These are phyloP conservation scores for Blastobotrys attinorum DNA, from an alignment of 805 yeast genomes.

Conservation along the genomic window DNA sequence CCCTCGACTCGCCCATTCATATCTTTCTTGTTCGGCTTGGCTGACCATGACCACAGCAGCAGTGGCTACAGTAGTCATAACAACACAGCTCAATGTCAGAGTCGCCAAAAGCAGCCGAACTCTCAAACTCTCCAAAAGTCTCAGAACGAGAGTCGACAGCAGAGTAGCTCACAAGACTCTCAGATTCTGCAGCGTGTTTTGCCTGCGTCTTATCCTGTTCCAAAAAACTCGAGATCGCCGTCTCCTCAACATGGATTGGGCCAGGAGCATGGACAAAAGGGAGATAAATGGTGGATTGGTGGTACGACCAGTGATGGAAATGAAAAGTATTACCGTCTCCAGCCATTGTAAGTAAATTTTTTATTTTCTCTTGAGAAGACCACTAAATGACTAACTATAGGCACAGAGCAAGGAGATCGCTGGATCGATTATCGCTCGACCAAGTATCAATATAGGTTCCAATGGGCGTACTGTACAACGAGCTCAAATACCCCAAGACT, in stretches of 20 bases:
- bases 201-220: constrained; percentile 1
- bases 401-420: not conserved
- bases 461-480: no score
- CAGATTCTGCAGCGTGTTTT: not conserved
- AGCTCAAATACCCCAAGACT: no score
- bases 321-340: constrained; percentile 21
- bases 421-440: not conserved
- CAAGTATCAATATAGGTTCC: not conserved
- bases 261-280: constrained; percentile 11
- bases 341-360: not conserved
- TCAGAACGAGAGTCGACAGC: not conserved
- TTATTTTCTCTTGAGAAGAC: not conserved
- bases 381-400: not conserved
- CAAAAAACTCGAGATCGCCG: constrained; percentile 8
- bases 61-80: not conserved
- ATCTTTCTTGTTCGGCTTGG: constrained; percentile 17
- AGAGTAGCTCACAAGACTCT: not conserved
- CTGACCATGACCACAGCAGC: not conserved
- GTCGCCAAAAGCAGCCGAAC: not conserved
- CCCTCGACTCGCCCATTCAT: constrained; percentile 20
- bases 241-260: constrained; percentile 7
- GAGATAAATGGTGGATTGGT: constrained; percentile 28
- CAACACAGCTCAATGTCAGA: not conserved
- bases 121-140: not conserved
- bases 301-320: constrained; percentile 22